Evolutionary conservation across 192 early-diverging fungal genomes (phyloP), one percentile per base, ranked within the genome.

Genomic region (Podila horticola): DNA sequence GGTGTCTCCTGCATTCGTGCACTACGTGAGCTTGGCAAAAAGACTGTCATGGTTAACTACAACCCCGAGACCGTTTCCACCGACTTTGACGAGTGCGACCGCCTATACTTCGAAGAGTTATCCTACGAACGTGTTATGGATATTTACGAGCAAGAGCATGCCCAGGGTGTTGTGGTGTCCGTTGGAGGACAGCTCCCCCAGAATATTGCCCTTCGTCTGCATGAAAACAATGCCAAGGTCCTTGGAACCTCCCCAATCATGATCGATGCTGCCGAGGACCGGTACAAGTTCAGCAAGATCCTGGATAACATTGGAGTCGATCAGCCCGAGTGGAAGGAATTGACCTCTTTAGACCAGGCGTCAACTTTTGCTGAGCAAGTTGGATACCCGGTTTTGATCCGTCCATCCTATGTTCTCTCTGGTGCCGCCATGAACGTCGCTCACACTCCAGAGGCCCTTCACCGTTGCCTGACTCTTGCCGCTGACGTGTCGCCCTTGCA

Each of bases 51-150:
- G 96, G 92, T 99, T 71, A 99, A 99, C 86, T 99, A 99, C 90
- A 99, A 99, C 83, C 97, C 97, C 17, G 97, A 99, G 83, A 99
- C 97, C 2, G 97, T 99, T 28, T 97, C 96, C 19, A 97, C 97
- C 28, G 97, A 99, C 83, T 99, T 96, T 79, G 97, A 97, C 86
- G 97, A 99, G 86, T 95, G 94, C 83, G 96, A 99, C 67, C 92
- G 97, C 49, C 89, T 99, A n/a, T 99, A 99, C 91, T 99, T 97
- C 88, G 97, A 99, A 84, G 95, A 97, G 79, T 87, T 99, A 57
- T 91, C 87, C 58, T 91, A 96, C 72, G 97, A 99, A 85, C 96
- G 97, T 82, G 94, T 97, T 17, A 88, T 96, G 85, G 97, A 99
- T 75, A 97, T 99, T 72, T 96, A 96, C 75, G 95, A 98, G 84